Conservation (phyloP, 2,329 filamentous ascomycete species). For the Aspergillus unguis region DNA sequence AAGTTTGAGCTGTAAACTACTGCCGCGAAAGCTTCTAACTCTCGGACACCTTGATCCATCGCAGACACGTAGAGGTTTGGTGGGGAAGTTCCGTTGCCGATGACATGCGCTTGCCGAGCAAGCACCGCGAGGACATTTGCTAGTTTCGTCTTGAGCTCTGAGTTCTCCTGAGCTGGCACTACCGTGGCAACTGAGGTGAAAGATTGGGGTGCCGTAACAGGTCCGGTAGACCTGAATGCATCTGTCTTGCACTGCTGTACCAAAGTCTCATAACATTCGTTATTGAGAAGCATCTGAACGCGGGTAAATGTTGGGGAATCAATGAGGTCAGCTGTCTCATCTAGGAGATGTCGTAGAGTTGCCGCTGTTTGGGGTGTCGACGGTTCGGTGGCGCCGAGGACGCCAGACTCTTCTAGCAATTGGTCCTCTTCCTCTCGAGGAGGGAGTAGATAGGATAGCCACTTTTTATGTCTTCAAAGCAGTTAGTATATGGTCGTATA, state of each 20-base stretch:
- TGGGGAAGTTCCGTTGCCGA: slow-evolving; percentile 65
- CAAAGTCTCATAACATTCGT: slow-evolving; percentile 79
- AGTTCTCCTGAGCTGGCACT: slow-evolving; percentile 27
- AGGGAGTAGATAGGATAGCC: slow-evolving; percentile 82
- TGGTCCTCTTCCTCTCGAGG: slow-evolving; percentile 73
- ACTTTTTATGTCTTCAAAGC: slow-evolving; percentile 55
- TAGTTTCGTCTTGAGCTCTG: slow-evolving; percentile 63
- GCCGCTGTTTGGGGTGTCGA: slow-evolving; percentile 35
- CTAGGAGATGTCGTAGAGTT: slow-evolving; percentile 76
- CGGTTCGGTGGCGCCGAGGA: slow-evolving; percentile 48
- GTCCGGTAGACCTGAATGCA: slow-evolving; percentile 62
- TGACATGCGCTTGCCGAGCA: slow-evolving; percentile 83
- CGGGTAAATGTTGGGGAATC: slow-evolving; percentile 89
- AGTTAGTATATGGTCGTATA: slow-evolving; percentile 24
- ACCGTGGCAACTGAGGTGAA: slow-evolving; percentile 44
- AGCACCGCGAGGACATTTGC: slow-evolving; percentile 87
- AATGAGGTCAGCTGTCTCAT: slow-evolving; percentile 93
- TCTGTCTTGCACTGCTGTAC: slow-evolving; percentile 76
- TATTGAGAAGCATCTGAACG: slow-evolving; percentile 80
- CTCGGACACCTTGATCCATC: slow-evolving; percentile 47
- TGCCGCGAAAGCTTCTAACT: slow-evolving; percentile 48
- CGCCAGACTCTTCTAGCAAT: slow-evolving; percentile 81
- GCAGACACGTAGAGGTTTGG: slow-evolving; percentile 45
- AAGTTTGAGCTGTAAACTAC: slow-evolving; percentile 51
- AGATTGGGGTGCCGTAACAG: slow-evolving; percentile 44